phyloP scores from a whole-genome alignment of 176 grass and related monocot genomes.

The Bonia amplexicaulis region DNA sequence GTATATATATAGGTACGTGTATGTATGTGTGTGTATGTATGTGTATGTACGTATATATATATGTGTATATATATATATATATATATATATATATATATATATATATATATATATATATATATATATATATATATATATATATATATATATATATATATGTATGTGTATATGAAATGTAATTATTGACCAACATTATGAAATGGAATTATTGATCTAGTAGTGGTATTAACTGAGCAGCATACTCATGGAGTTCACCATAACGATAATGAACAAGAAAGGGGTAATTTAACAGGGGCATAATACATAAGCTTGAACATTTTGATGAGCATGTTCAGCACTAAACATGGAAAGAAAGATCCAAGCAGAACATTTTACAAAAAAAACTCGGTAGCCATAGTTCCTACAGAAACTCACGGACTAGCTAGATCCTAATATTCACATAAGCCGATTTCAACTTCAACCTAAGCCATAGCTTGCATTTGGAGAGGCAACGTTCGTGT shows the following conservation, averaged over 20 bases:
- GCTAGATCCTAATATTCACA: constrained; percentile 41
- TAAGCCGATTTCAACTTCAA: neutral
- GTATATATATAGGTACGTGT: too few relatives aligned
- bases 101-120: too few relatives aligned
- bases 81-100: too few relatives aligned
- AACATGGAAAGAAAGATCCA: neutral
- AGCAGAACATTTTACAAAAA: neutral
- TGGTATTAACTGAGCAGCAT: neutral
- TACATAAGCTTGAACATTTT: neutral
- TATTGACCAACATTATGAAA: neutral
- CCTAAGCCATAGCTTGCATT: constrained; percentile 75
- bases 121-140: too few relatives aligned
- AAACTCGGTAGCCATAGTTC: neutral
- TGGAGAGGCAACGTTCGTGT: constrained; percentile 39
- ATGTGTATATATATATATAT: too few relatives aligned
- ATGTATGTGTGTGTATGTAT: too few relatives aligned
- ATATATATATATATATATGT: too few relatives aligned
- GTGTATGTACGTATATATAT: too few relatives aligned
- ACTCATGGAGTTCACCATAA: neutral
- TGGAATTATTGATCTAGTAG: neutral
- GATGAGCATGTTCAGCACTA: neutral
- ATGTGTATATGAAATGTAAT: too few relatives aligned
- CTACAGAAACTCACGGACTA: neutral
- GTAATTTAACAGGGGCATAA: neutral
- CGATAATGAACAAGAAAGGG: neutral